These are phyloP conservation scores for Zymoseptoria passerinii DNA, from an alignment of 2,329 filamentous ascomycete genomes.

Conservation along the genomic window DNA sequence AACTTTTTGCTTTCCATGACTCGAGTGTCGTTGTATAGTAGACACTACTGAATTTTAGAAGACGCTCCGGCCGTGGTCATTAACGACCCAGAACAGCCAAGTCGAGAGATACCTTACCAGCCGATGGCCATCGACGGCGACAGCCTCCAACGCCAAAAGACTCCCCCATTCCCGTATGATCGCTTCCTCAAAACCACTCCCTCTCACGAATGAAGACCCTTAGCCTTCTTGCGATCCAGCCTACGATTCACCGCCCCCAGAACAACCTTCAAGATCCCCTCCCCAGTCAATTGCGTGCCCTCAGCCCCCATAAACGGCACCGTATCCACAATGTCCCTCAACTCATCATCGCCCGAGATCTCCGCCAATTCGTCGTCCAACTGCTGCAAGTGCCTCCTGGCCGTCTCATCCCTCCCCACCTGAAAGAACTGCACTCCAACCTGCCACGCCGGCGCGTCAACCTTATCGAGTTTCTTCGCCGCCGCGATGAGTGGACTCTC, in stretches of 20 bases:
- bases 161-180: not conserved
- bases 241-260: conserved; percentile 66
- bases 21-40: not conserved
- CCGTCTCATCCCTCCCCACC: conserved; percentile 64
- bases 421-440: conserved; percentile 95
- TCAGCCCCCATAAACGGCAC: conserved; percentile 59
- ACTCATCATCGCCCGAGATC: conserved; percentile 42
- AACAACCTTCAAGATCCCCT: conserved; percentile 72
- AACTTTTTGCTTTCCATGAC: not conserved
- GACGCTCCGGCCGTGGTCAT: not conserved
- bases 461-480: conserved; percentile 61
- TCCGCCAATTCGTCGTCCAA: conserved; percentile 66
- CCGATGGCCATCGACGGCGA: not conserved
- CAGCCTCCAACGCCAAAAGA: not conserved
- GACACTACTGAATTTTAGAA: not conserved
- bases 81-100: not conserved
- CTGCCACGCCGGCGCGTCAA: conserved; percentile 69
- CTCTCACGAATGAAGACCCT: not conserved
- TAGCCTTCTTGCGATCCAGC: conserved; percentile 45
- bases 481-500: conserved; percentile 58
- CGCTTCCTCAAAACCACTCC: not conserved
- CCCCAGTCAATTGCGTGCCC: conserved; percentile 51
- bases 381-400: conserved; percentile 55
- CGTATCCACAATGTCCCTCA: conserved; percentile 89
- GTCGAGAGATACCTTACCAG: not conserved